Evolutionary conservation across 2,329 filamentous ascomycete genomes (phyloP).

Genomic region (Nannizziopsis arthrosporioides): DNA sequence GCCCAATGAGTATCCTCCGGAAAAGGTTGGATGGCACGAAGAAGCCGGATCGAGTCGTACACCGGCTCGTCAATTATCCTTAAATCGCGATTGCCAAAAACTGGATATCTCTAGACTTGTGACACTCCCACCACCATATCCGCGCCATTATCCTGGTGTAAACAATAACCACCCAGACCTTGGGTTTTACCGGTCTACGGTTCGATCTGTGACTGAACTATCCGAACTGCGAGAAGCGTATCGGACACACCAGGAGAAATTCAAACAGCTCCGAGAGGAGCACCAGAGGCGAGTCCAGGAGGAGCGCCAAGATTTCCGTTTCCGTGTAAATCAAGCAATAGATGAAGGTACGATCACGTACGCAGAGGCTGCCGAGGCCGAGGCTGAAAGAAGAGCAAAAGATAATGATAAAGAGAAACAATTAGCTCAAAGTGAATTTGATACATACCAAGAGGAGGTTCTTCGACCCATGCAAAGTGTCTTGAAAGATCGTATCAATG

Average conservation of each 20-base stretch:
- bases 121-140: conserved; percentile 85
- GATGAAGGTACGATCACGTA: conserved; percentile 67
- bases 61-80: conserved; percentile 15
- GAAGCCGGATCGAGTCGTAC: conserved; percentile 17
- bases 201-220: conserved; percentile 63
- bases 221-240: conserved; percentile 60
- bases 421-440: conserved; percentile 67
- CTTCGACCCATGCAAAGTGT: conserved; percentile 75
- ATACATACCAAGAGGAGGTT: conserved; percentile 69
- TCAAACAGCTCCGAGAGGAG: conserved; percentile 46
- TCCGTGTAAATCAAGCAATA: conserved; percentile 68
- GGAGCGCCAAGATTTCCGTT: conserved; percentile 54
- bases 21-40: conserved; percentile 52
- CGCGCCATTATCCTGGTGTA: conserved; percentile 85
- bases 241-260: conserved; percentile 34
- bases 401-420: conserved; percentile 61
- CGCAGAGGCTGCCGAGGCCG: conserved; percentile 68
- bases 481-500: conserved; percentile 60
- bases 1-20: conserved; percentile 51
- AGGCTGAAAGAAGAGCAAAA: conserved; percentile 59
- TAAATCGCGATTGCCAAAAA: conserved; percentile 37
- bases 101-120: conserved; percentile 86
- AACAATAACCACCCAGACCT: conserved; percentile 92
- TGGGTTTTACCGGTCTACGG: conserved; percentile 59
- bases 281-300: conserved; percentile 43